A percentile compares a stretch with the other conserved stretches of the same genome.
These are phyloP conservation scores for Suillus subaureus DNA, from an alignment of 768 basidiomycete species.

Conservation along the genomic window DNA sequence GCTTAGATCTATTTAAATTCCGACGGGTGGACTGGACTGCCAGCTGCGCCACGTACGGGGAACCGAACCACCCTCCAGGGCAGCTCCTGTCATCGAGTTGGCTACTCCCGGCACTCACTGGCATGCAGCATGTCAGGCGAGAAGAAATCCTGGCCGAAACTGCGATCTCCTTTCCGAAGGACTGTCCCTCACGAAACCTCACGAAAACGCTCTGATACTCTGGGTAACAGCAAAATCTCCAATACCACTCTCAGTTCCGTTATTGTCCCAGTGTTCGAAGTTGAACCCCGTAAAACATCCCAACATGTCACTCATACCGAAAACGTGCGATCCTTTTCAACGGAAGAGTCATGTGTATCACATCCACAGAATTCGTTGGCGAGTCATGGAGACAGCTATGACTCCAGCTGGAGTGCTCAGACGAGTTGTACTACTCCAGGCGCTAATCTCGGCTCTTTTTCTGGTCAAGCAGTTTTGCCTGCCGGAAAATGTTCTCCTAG, in stretches of 20 bases:
- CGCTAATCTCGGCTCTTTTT: background rate
- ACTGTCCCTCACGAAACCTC: background rate
- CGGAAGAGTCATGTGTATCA: conserved; percentile 3
- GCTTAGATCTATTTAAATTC: background rate
- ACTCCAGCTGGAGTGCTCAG: background rate
- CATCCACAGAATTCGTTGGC: background rate
- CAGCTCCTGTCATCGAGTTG: background rate
- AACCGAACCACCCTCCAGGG: background rate
- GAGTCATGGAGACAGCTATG: conserved; percentile 1
- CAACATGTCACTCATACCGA: conserved; percentile 7
- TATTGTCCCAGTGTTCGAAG: conserved; percentile 27
- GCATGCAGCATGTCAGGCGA: conserved; percentile 24
- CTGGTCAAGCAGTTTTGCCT: background rate
- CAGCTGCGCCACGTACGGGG: background rate
- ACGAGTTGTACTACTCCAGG: background rate
- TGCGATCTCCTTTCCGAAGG: conserved; percentile 26
- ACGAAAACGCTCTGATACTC: conserved; percentile 11
- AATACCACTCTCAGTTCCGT: conserved; percentile 21
- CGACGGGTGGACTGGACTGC: background rate
- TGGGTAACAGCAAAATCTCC: conserved; percentile 13
- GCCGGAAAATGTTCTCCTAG: background rate
- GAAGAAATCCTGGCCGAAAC: conserved; percentile 28
- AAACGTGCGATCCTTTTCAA: background rate
- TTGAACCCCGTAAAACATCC: background rate
- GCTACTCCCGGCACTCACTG: conserved; percentile 14